Base-by-base conservation (phyloP, 2,329 filamentous ascomycete genomes). In the Xylaria sp. region DNA sequence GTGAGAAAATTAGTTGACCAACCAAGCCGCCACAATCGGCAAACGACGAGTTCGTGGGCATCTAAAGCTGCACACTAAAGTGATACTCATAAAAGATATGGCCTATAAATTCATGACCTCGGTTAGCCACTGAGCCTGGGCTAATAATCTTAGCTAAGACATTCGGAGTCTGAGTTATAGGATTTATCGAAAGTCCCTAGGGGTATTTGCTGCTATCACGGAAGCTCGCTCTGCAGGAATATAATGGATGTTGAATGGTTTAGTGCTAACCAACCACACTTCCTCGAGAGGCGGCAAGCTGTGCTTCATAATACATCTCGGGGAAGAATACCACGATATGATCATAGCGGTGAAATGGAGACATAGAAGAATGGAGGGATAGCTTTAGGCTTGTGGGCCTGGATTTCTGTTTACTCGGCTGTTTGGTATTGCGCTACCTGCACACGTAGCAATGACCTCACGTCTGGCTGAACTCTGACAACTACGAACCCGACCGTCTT, bases 171-270 rank as follows among this genome's bases (percentile, higher is more conserved):
- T 58, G 63, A 64, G 23, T 37, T 20, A 50, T 23, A 37, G 31
- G 41, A 44, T 25, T 54, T 56, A 51, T 64, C 51, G 51, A 57
- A 62, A 5, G 57, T 46, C 57, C 23, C 51, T 65, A 56, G 51
- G 28, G 37, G 20, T 52, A 23, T 48, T 39, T 5, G 31, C 12
- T 41, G 50, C 41, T 64, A 20, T 59, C 52, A 57, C 54, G 56
- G 12, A 31, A n/a, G 13, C 20, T 20, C 54, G 25, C 55, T 63
- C 69, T 51, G 54, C 44, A 70, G 68, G 62, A 67, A 54, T 51
- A 54, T 69, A 58, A 37, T 37, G 34, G 65, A 73, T 71, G 73
- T 73, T 74, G 71, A 72, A 68, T 44, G 70, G 71, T 72, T 73
- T 68, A 70, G 63, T 66, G 72, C 55, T 57, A 34, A 50, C 66